Evolutionary conservation across 2,329 filamentous ascomycete genomes (phyloP).

Genomic region (Metarhizium sp.): DNA sequence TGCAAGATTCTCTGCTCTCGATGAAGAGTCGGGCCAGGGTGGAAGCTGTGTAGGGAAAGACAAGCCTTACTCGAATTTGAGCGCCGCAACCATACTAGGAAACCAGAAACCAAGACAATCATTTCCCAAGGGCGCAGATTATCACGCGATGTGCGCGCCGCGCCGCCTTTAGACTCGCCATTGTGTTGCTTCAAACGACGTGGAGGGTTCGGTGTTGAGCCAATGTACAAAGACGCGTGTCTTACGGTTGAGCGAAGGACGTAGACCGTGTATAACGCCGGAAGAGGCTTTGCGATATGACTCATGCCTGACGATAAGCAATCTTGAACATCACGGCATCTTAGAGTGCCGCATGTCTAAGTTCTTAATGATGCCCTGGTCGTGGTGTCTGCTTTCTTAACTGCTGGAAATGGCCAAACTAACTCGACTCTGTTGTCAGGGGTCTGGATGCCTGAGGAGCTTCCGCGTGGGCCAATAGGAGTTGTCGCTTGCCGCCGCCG

Average conservation of each 20-base stretch:
- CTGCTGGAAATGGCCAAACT: no score
- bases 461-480: not conserved
- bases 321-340: not conserved
- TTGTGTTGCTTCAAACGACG: constrained; percentile 88
- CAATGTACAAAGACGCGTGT: constrained; percentile 70
- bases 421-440: no score
- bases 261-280: constrained; percentile 89
- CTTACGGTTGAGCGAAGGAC: constrained; percentile 75
- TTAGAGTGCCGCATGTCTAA: not conserved
- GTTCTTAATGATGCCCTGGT: not conserved
- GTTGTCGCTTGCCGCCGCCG: not conserved
- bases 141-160: constrained; percentile 59
- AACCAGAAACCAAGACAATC: constrained; percentile 78
- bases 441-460: not conserved
- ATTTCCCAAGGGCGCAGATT: constrained; percentile 83
- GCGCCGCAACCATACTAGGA: constrained; percentile 71
- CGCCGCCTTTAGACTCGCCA: constrained; percentile 72
- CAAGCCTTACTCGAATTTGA: constrained; percentile 80
- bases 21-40: not conserved
- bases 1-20: not conserved
- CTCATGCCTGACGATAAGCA: constrained; percentile 24
- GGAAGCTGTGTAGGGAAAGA: not conserved
- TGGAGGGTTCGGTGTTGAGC: constrained; percentile 81
- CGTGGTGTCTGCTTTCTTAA: not conserved
- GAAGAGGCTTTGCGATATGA: constrained; percentile 50